These are phyloP conservation scores for Trichocladium uniseriatum DNA, from an alignment of 495 filamentous ascomycete genomes.

Conservation along the genomic window DNA sequence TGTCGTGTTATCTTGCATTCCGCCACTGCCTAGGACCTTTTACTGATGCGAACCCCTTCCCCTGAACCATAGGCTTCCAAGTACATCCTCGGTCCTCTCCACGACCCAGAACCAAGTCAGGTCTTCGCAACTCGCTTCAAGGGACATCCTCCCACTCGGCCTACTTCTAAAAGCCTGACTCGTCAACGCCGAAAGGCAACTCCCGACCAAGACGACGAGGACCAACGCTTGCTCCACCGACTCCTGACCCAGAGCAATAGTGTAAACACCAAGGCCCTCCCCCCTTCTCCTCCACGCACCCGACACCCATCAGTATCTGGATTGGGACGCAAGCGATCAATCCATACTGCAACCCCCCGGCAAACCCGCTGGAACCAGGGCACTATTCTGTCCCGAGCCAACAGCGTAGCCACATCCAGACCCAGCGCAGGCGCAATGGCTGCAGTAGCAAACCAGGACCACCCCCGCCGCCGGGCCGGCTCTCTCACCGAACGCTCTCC, in stretches of 20 bases:
- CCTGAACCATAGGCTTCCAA: constrained; percentile 35
- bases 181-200: constrained; percentile 5
- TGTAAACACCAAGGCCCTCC: constrained; percentile 6
- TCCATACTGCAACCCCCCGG: constrained; percentile 20
- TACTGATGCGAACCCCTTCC: neutral
- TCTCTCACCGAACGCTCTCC: constrained; percentile 22
- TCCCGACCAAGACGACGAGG: constrained; percentile 10
- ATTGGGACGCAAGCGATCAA: constrained; percentile 11
- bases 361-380: constrained; percentile 23
- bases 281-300: constrained; percentile 10
- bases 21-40: neutral
- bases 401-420: constrained; percentile 19
- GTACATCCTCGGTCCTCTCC: constrained; percentile 48
- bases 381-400: constrained; percentile 20
- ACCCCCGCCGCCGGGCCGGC: constrained; percentile 10
- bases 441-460: neutral
- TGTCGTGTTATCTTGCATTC: neutral
- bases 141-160: constrained; percentile 23
- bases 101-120: constrained; percentile 26
- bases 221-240: constrained; percentile 14
- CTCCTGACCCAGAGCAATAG: constrained; percentile 16
- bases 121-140: constrained; percentile 20
- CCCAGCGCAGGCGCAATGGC: constrained; percentile 7
- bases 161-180: too few species aligned
- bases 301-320: constrained; percentile 3